Base-by-base conservation (phyloP, 129 eudicot species). In the Apium graveolens region DNA sequence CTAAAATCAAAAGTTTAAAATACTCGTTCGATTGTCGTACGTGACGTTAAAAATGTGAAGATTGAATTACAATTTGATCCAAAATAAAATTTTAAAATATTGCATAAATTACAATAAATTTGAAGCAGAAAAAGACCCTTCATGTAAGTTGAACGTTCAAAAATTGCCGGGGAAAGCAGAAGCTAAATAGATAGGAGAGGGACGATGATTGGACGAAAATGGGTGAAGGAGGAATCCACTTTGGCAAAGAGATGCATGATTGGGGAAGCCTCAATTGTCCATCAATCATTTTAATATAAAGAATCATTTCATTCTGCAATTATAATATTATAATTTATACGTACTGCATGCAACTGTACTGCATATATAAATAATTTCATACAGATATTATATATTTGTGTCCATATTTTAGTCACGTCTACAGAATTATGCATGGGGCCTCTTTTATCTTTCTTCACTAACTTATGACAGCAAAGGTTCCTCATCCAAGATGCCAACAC, bases 191-290 rank as follows among this genome's bases (percentile, higher is more conserved):
- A 32, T 66, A 27, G 7, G 69, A n/a, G 60, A 62, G 27, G 27
- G 84, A 29, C 4, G 62, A 44, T 27, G 45, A 46, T 80, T 80
- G 81, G 84, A 85, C 55, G 83, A 73, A 73, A 73, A 80, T 71
- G 83, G 89, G 83, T 86, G 78, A 74, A 83, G 69, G 49, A 74
- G 79, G 89, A 80, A 86, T 86, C 86, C 74, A 83, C 48, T 81
- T 44, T 85, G 76, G 79, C 51, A 72, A 69, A 70, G 70, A 80
- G 53, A 11, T 24, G 76, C 11, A 75, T 72, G 79, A 79, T 85
- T 85, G 86, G 82, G 74, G 60, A 66, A 66, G 79, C 82, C 68
- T 46, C 31, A 69, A 53, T 70, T 49, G 60, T 38, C 32, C 77
- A 14, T 73, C 38, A 27, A 73, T 73, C 77, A 73, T 42, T 26